Percentiles rank a stretch among this genome's conserved stretches.
Conservation (phyloP, 2,329 filamentous ascomycete genomes). For the Orbilia javanica region DNA sequence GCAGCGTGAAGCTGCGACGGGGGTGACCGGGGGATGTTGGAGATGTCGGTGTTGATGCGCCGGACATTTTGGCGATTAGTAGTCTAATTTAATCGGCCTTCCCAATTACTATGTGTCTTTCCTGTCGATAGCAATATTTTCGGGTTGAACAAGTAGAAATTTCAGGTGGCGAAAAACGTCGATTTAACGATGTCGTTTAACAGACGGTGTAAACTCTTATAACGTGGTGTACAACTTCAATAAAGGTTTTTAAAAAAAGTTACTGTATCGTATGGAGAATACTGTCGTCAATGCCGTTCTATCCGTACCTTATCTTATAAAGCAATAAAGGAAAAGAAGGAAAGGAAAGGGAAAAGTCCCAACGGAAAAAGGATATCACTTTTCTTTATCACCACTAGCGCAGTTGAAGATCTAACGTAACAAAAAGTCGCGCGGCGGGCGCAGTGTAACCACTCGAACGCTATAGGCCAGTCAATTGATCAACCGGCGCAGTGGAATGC, state of each 20-base stretch:
- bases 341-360: background rate
- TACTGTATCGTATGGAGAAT: background rate
- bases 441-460: background rate
- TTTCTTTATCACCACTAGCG: background rate
- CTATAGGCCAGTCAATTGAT: too few species aligned
- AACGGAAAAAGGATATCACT: background rate
- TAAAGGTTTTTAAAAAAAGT: too few species aligned
- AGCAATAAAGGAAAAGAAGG: background rate
- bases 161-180: background rate
- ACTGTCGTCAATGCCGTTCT: background rate
- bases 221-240: too few species aligned
- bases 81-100: background rate
- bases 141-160: background rate
- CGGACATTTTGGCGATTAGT: constrained; percentile 14
- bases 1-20: constrained; percentile 28
- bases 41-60: constrained; percentile 12
- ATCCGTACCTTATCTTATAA: background rate
- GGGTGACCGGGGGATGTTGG: constrained; percentile 1
- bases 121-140: background rate
- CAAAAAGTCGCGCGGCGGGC: background rate
- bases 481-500: background rate
- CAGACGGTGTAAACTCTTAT: too few species aligned
- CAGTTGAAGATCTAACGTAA: constrained; percentile 4
- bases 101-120: background rate
- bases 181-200: background rate